Evolutionary conservation across 768 basidiomycete genomes (phyloP).

Genomic region (Hemileccinum impolitum): DNA sequence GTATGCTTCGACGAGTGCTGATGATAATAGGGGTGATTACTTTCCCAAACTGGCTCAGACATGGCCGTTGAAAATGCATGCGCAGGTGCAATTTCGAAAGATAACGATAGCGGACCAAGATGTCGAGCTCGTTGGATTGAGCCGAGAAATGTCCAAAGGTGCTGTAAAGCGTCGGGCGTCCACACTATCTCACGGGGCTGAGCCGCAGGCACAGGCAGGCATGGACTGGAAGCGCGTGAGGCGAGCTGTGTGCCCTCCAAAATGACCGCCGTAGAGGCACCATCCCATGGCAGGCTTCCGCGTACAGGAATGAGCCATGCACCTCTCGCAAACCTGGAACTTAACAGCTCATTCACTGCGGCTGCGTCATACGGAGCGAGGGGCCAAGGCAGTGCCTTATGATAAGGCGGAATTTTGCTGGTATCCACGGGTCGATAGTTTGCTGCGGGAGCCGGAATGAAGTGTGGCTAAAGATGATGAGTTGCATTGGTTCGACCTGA

Average conservation of each 20-base stretch:
- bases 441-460: constrained; percentile 16
- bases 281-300: constrained; percentile 48
- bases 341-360: constrained; percentile 27
- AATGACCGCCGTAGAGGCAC: constrained; percentile 42
- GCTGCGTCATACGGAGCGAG: constrained; percentile 35
- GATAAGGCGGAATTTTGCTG: constrained; percentile 30
- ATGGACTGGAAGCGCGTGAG: constrained; percentile 18
- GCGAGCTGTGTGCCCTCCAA: constrained; percentile 27
- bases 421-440: constrained; percentile 16
- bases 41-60: constrained; percentile 23
- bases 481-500: neutral
- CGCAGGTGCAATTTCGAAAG: constrained; percentile 40
- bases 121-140: constrained; percentile 34
- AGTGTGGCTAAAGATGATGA: constrained; percentile 24
- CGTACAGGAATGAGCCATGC: constrained; percentile 61
- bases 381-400: constrained; percentile 34
- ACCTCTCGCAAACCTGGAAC: constrained; percentile 36
- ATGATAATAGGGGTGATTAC: constrained; percentile 22
- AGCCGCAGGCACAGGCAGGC: constrained; percentile 12
- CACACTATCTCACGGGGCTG: constrained; percentile 39
- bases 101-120: constrained; percentile 47
- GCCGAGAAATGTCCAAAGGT: constrained; percentile 52
- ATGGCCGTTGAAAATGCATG: constrained; percentile 5
- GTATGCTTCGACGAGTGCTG: constrained; percentile 14
- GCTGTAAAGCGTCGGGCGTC: constrained; percentile 40